Base-by-base conservation (phyloP, 495 filamentous ascomycete species). In the Lophium mytilinum region DNA sequence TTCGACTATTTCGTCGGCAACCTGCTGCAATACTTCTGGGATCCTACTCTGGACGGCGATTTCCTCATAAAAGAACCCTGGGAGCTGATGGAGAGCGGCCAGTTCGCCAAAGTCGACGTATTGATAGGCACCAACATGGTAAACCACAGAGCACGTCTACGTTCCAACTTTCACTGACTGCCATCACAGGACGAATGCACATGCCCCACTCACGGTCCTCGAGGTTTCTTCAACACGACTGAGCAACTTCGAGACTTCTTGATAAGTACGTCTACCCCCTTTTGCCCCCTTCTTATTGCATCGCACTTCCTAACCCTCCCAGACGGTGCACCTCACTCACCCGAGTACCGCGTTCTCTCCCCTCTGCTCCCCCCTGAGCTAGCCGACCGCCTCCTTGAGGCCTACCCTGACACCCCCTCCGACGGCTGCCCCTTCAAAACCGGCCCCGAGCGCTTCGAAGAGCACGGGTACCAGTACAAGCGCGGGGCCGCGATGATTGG, bases 41-140 rank as follows among this genome's bases (percentile, higher is more conserved):
- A 30, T 30, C 24, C 24, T 30, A 30, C 24, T 30, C 24, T 30
- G 6, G 24, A 30, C 24, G 24, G 24, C 24, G 24, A 30, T 30
- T 30, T 71, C 2, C 85, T 81, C 70, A 72, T 85, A 21, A 71
- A 77, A 33, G 83, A 83, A 56, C 76, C 78, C 54, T 73, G 71
- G 8, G 19, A 49, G 10, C 61, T 58, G 15, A 59, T 52, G 57
- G 40, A 76, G 68, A 41, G 69, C 8, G 58, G 58, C 1, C 15
- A 50, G 24, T 57, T 47, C 35, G 58, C 58, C 9, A 57, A 57
- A 40, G 49, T 63, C 3, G 56, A 56, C 14, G 36, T 62, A 30
- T 40, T 62, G 30, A 19, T 57, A 14, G 58, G 60, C 41, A 48
- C 54, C 1, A 34, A 57, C n/a, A 47, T 47, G 12, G 58, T 41